A percentile compares a stretch with the other conserved stretches of the same genome.
Conservation (phyloP, 345 rosid species). For the Gossypium australe region DNA sequence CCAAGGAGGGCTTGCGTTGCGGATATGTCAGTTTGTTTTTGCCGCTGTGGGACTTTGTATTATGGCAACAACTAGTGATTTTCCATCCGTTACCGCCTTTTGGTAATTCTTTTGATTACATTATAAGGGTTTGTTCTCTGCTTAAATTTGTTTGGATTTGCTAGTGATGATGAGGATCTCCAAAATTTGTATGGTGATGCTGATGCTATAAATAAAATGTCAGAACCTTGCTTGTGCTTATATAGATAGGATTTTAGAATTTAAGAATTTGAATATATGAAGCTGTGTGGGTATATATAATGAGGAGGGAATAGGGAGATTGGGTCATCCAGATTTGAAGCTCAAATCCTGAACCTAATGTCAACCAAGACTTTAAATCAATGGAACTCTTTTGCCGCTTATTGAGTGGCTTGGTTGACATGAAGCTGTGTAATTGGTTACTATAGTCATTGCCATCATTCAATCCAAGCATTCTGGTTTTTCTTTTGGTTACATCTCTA, state of each 20-base stretch:
- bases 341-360: too few relatives aligned
- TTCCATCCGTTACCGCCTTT: conserved; percentile 77
- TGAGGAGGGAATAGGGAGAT: too few relatives aligned
- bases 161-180: not conserved
- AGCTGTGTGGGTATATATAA: not conserved
- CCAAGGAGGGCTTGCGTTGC: conserved; percentile 54
- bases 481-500: not conserved
- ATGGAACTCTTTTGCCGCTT: too few relatives aligned
- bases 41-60: conserved; percentile 53
- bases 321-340: too few relatives aligned
- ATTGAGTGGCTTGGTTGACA: too few relatives aligned
- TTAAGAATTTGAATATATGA: not conserved
- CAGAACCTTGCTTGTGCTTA: not conserved
- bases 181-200: not conserved
- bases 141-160: not conserved
- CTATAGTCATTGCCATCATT: not conserved
- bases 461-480: not conserved
- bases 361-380: too few relatives aligned
- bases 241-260: not conserved
- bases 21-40: conserved; percentile 51
- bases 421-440: too few relatives aligned
- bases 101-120: conserved; percentile 29
- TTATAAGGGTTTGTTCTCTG: not conserved
- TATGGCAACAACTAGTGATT: conserved; percentile 72
- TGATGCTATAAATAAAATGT: not conserved